Evolutionary conservation across 2,329 filamentous ascomycete species (phyloP).

Genomic region (Cucurbitaria berberidis): DNA sequence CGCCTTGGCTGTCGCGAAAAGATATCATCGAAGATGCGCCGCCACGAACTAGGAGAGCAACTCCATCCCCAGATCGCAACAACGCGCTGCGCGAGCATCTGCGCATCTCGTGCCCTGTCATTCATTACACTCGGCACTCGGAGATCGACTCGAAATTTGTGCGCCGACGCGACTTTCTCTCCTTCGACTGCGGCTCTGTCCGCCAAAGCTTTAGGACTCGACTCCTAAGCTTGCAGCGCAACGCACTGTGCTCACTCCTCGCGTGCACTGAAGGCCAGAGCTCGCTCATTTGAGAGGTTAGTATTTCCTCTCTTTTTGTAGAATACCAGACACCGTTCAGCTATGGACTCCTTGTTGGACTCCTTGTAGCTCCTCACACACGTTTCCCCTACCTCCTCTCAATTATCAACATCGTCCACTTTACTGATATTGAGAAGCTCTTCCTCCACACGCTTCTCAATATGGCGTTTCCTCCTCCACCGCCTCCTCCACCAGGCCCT

Average conservation of each 20-base stretch:
- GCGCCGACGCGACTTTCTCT: constrained; percentile 32
- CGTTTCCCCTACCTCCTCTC: not conserved
- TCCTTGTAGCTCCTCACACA: not conserved
- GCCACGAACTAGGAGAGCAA: constrained; percentile 25
- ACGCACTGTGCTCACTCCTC: constrained; percentile 13
- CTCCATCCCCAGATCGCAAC: constrained; percentile 36
- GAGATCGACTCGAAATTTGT: constrained; percentile 14
- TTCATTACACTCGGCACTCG: constrained; percentile 13
- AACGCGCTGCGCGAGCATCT: constrained; percentile 34
- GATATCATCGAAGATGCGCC: constrained; percentile 32
- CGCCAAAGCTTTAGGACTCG: constrained; percentile 32
- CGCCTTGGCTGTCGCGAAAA: constrained; percentile 22
- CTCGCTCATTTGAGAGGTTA: constrained; percentile 4
- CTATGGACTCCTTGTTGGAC: not conserved
- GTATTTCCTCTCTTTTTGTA: not conserved
- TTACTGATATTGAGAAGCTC: constrained; percentile 2
- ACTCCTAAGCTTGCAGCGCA: constrained; percentile 29
- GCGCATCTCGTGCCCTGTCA: constrained; percentile 26
- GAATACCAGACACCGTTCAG: not conserved
- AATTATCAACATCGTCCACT: not conserved
- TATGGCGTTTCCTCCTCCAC: constrained; percentile 38
- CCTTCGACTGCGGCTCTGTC: constrained; percentile 29
- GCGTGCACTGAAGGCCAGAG: constrained; percentile 9
- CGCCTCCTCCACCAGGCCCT: constrained; percentile 35
- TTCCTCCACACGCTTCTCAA: constrained; percentile 5